Conservation (phyloP, 208 protist species). For the Trypanosoma avium region DNA sequence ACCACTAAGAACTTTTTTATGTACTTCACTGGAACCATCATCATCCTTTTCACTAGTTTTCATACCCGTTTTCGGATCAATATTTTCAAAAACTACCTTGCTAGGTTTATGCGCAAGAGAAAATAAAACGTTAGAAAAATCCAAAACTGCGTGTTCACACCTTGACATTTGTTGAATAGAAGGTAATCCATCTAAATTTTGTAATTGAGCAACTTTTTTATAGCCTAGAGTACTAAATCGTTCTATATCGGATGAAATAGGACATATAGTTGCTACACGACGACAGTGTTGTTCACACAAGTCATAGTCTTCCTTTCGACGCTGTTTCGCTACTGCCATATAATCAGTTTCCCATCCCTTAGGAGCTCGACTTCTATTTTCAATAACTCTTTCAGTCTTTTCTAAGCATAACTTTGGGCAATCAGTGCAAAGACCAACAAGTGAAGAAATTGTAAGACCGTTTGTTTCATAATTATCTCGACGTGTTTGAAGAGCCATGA, state of each 20-base stretch:
- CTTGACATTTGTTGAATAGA: conserved; percentile 52
- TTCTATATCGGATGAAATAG: conserved; percentile 25
- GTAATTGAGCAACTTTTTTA: conserved; percentile 8
- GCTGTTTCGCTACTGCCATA: conserved; percentile 44
- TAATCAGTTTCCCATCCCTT: conserved; percentile 60
- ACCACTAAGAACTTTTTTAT: conserved; percentile 53
- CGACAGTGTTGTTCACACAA: conserved; percentile 45
- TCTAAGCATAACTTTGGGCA: conserved; percentile 61
- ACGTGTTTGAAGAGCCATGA: conserved; percentile 24
- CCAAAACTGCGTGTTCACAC: conserved; percentile 62
- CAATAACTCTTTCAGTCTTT: conserved; percentile 50
- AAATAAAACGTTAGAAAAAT: conserved; percentile 58
- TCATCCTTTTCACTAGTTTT: conserved; percentile 20
- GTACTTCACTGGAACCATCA: conserved; percentile 38
- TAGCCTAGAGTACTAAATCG: conserved; percentile 35
- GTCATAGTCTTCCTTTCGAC: conserved; percentile 51
- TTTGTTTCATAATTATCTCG: conserved; percentile 37
- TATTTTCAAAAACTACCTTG: conserved; percentile 60
- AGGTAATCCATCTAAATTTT: conserved; percentile 13
- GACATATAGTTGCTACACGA: conserved; percentile 44
- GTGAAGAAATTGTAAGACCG: conserved; percentile 45
- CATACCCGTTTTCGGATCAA: conserved; percentile 25
- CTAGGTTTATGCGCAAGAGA: conserved; percentile 78
- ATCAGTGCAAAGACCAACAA: conserved; percentile 55
- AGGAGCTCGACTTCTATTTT: conserved; percentile 64